These are phyloP conservation scores for Begonia fuchsioides DNA, from an alignment of 306 rosid genomes.

Conservation along the genomic window DNA sequence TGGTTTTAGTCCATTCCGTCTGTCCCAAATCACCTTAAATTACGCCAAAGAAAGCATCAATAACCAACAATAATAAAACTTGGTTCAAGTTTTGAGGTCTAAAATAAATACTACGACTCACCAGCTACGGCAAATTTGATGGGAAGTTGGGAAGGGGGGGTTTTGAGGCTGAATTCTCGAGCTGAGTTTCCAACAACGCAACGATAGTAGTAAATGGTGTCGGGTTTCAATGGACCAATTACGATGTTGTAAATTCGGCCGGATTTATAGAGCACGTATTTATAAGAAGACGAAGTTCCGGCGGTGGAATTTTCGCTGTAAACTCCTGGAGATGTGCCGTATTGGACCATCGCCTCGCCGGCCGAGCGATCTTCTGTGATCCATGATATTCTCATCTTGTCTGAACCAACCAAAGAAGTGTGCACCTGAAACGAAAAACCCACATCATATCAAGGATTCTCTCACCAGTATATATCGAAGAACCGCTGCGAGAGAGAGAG, in stretches of 20 bases:
- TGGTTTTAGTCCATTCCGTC: slow-evolving; percentile 60
- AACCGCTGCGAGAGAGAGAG: too few relatives aligned
- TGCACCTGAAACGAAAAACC: slow-evolving; percentile 57
- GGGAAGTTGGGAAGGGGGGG: slow-evolving; percentile 55
- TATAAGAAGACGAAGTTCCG: slow-evolving; percentile 40
- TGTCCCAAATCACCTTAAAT: slow-evolving; percentile 78
- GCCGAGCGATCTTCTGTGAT: slow-evolving; percentile 22
- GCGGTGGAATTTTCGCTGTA: slow-evolving; percentile 9
- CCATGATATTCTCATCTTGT: slow-evolving; percentile 70
- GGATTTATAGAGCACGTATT: slow-evolving; percentile 13
- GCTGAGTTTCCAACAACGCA: slow-evolving; percentile 25
- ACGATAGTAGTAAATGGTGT: slow-evolving; percentile 40
- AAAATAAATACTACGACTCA: background rate
- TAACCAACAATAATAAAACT: background rate
- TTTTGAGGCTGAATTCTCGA: slow-evolving; percentile 31
- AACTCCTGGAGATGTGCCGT: slow-evolving; percentile 32
- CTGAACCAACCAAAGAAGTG: slow-evolving; percentile 50
- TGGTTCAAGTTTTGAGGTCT: too few relatives aligned
- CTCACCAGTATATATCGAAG: too few relatives aligned
- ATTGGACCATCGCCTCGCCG: slow-evolving; percentile 27
- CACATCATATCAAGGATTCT: too few relatives aligned
- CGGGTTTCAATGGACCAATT: slow-evolving; percentile 58
- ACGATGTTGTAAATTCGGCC: slow-evolving; percentile 53
- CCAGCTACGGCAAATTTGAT: slow-evolving; percentile 61
- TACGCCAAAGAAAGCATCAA: background rate